These are phyloP conservation scores for Aspergillus campestris DNA, from an alignment of 495 filamentous ascomycete genomes.

Conservation along the genomic window DNA sequence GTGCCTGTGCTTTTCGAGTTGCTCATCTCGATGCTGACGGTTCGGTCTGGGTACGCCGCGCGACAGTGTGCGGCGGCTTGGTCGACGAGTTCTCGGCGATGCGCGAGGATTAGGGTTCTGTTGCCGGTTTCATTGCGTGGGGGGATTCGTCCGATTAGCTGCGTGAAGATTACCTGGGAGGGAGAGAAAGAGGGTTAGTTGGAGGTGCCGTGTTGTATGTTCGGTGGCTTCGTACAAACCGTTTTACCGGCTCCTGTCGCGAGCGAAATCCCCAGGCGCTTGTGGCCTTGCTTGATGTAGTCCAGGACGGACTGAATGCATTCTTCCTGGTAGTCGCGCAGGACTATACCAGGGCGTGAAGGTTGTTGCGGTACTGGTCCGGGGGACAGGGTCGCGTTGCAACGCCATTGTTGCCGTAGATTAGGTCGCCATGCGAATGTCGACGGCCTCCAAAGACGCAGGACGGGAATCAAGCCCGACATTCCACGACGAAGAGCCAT, in stretches of 20 bases:
- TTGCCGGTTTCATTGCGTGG: slow-evolving; percentile 47
- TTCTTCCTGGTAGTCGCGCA: slow-evolving; percentile 78
- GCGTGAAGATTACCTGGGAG: slow-evolving; percentile 82
- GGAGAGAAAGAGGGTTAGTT: neutral
- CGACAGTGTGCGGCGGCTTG: slow-evolving; percentile 82
- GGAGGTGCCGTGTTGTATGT: neutral
- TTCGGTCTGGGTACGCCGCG: slow-evolving; percentile 67
- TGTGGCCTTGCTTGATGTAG: slow-evolving; percentile 64
- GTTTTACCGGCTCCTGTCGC: slow-evolving; percentile 94
- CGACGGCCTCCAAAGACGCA: slow-evolving; percentile 1
- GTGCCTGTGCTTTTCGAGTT: slow-evolving; percentile 58
- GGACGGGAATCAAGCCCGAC: slow-evolving; percentile 16
- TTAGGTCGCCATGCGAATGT: slow-evolving; percentile 3
- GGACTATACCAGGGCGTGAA: slow-evolving; percentile 32
- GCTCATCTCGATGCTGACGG: slow-evolving; percentile 86
- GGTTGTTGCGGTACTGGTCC: slow-evolving; percentile 12
- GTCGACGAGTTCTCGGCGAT: slow-evolving; percentile 90
- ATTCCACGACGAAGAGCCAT: slow-evolving; percentile 28
- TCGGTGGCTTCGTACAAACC: slow-evolving; percentile 31
- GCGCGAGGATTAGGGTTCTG: slow-evolving; percentile 85
- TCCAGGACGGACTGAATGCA: slow-evolving; percentile 79
- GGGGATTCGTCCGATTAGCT: slow-evolving; percentile 74
- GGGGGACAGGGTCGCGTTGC: slow-evolving; percentile 21
- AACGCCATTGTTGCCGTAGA: slow-evolving; percentile 8
- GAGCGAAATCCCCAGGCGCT: slow-evolving; percentile 77